phyloP scores from a whole-genome alignment of 805 yeast genomes.

The Maudiozyma saulgeensis region DNA sequence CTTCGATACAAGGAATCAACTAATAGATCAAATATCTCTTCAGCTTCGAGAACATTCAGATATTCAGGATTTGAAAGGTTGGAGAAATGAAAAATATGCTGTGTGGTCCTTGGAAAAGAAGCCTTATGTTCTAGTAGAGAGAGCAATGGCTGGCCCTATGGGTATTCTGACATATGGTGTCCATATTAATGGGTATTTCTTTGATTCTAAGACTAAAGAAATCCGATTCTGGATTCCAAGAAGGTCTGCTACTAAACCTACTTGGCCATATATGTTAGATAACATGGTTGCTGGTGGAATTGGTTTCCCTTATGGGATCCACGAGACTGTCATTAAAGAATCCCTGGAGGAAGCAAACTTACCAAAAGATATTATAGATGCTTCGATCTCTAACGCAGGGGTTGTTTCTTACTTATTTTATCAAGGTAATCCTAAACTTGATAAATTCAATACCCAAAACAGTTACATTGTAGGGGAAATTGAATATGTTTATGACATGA shows the following conservation, averaged over 20 bases:
- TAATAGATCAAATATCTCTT: constrained; percentile 39
- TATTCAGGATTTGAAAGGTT: constrained; percentile 42
- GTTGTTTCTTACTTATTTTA: constrained; percentile 56
- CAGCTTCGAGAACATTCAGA: constrained; percentile 30
- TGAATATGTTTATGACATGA: constrained; percentile 69
- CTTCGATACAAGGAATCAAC: constrained; percentile 24
- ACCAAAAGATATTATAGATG: constrained; percentile 38
- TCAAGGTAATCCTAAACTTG: constrained; percentile 14
- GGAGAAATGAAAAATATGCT: constrained; percentile 81
- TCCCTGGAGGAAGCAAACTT: constrained; percentile 87
- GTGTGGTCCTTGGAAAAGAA: constrained; percentile 41
- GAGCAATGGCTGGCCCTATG: constrained; percentile 69
- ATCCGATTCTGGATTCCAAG: constrained; percentile 75
- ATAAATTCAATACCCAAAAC: constrained; percentile 31
- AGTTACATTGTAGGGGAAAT: constrained; percentile 83
- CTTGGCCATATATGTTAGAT: constrained; percentile 86
- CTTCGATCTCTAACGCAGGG: constrained; percentile 45
- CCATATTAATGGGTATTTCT: constrained; percentile 73
- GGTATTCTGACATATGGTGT: constrained; percentile 89
- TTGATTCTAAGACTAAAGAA: constrained; percentile 35
- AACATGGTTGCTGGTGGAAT: constrained; percentile 94
- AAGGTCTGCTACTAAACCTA: constrained; percentile 66
- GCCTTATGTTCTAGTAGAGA: constrained; percentile 64
- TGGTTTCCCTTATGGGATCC: constrained; percentile 66
- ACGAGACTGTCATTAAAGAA: constrained; percentile 78